Conservation (phyloP, 805 yeast genomes). For the Saccharomycopsis sp. region DNA sequence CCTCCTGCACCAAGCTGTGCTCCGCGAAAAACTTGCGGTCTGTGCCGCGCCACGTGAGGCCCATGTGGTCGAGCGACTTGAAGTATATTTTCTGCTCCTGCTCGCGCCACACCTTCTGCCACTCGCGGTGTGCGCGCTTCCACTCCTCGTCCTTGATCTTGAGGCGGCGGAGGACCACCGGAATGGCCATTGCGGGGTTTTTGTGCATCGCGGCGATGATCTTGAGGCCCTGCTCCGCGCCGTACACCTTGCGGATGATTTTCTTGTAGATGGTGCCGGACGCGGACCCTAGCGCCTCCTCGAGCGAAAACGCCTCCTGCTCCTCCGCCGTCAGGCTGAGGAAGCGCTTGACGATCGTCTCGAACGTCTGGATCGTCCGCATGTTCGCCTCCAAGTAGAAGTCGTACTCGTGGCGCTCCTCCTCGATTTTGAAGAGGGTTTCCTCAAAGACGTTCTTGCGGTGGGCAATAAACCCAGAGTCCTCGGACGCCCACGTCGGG, state of each 20-base stretch:
- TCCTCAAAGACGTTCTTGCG: conserved; percentile 97
- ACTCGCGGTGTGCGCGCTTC: conserved; percentile 96
- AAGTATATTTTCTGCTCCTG: conserved; percentile 92
- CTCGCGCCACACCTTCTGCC: conserved; percentile 99
- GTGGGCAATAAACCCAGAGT: conserved; percentile 98
- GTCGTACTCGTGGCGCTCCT: conserved; percentile 96
- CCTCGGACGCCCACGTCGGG: conserved; percentile 99
- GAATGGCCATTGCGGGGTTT: conserved; percentile 91
- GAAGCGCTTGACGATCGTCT: conserved; percentile 89
- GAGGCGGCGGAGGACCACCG: conserved; percentile 83
- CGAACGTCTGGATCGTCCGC: conserved; percentile 91
- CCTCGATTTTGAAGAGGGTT: conserved; percentile 89
- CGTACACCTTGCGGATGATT: conserved; percentile 88
- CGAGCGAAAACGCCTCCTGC: conserved; percentile 75
- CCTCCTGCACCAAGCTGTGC: conserved; percentile 83
- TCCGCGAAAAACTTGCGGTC: conserved; percentile 88
- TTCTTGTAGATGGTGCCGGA: conserved; percentile 89
- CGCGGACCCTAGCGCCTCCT: conserved; percentile 91
- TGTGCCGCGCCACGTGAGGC: conserved; percentile 91
- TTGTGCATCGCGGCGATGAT: conserved; percentile 94
- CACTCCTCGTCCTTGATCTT: conserved; percentile 99
- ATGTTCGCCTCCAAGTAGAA: conserved; percentile 91
- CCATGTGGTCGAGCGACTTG: conserved; percentile 91
- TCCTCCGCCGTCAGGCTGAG: conserved; percentile 92
- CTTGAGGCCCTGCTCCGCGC: conserved; percentile 90